These are phyloP conservation scores for Termitomyces sp. DNA, from an alignment of 768 basidiomycete genomes.

Conservation along the genomic window DNA sequence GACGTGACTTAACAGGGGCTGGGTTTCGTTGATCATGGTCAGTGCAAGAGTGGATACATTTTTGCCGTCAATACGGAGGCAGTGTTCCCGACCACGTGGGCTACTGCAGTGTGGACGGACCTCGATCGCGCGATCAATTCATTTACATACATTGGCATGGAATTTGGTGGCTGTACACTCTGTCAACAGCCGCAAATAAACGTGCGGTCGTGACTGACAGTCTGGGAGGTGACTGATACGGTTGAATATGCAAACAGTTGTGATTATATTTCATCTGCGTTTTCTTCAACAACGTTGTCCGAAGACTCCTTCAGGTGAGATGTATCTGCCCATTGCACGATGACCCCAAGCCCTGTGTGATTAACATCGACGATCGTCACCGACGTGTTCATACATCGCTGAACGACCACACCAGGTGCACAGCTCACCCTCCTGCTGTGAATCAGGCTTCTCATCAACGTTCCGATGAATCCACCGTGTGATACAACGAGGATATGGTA, in stretches of 20 bases:
- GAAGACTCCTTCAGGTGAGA: constrained; percentile 40
- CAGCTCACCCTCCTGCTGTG: constrained; percentile 32
- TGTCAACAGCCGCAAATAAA: too few relatives aligned
- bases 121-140: too few relatives aligned
- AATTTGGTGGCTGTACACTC: too few relatives aligned
- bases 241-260: neutral
- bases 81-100: constrained; percentile 8
- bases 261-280: constrained; percentile 41
- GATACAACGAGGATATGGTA: constrained; percentile 53
- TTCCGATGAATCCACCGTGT: constrained; percentile 62
- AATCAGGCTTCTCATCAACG: constrained; percentile 45
- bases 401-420: constrained; percentile 28
- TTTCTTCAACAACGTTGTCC: constrained; percentile 32
- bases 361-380: constrained; percentile 57
- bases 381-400: constrained; percentile 45
- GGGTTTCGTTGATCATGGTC: constrained; percentile 25
- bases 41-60: neutral
- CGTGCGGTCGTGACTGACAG: too few relatives aligned
- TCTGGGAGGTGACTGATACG: too few relatives aligned
- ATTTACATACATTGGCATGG: too few relatives aligned
- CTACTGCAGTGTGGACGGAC: neutral
- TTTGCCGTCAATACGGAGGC: constrained; percentile 4
- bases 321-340: constrained; percentile 52
- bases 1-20: neutral
- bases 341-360: constrained; percentile 26